Evolutionary conservation across 306 rosid genomes (phyloP), one percentile per base, ranked within the genome.

Genomic region (Cyclanthera cordifolia): DNA sequence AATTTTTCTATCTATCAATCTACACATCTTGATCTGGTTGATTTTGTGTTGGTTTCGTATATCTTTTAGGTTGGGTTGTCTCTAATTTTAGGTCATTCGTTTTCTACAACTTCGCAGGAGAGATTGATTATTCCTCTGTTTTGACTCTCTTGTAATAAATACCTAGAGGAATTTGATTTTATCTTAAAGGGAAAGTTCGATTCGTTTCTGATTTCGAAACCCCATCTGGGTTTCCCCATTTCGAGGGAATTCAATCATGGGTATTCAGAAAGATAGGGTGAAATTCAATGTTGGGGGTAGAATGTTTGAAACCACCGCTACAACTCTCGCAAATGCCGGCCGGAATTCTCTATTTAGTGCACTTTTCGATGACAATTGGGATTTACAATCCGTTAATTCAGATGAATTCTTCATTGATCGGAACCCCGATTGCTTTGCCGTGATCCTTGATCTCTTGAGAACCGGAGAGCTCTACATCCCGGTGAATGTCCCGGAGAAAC

Each of bases 211-310:
- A 58, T 58, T 51, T 20, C 67, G 39, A 56, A 82, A 45, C 27
- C 45, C 73, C 73, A 69, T 56, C 76, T 71, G 83, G 79, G 82
- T 70, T 79, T 84, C 59, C 56, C 25, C 81, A 74, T 34, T 34
- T 34, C 7, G 3, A 66, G 39, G 55, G 30, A 71, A 80, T 43
- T 64, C 28, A 54, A 74, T 56, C 67, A 93, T 89, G 96, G 91
- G 87, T 27, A 65, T 81, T 32, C 88, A 72, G 54, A 84, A 68
- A 58, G 95, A 93, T 82, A 78, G 80, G 55, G 83, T 93, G 72
- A 86, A 79, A 78, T 86, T 93, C 86, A 90, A 93, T 57, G 95
- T 93, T 0, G 97, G 97, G 72, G 99, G 97, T 74, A 88, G 91
- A 79, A 80, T 88, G 65, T 85, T 93, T 43, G 99, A 90, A 73